phyloP scores from a whole-genome alignment of 805 yeast genomes.

The Schwanniomyces sp. region DNA sequence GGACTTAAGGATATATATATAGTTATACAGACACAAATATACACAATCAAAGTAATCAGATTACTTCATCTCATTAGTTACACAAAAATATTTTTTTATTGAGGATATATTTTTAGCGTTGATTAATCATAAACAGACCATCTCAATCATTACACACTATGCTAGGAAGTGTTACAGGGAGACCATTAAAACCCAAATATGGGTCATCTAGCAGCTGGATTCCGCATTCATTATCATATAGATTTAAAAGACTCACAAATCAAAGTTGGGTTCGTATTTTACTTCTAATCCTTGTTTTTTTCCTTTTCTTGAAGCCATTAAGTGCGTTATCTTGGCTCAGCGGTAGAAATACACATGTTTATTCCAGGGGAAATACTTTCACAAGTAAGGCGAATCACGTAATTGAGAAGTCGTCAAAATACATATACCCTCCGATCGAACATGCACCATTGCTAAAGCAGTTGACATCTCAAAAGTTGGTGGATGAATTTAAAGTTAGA shows the following conservation, averaged over 20 bases:
- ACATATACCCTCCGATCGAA: constrained; percentile 75
- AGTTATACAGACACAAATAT: neutral
- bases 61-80: neutral
- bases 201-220: constrained; percentile 18
- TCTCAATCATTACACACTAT: neutral
- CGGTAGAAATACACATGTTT: constrained; percentile 8
- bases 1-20: neutral
- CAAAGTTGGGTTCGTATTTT: constrained; percentile 13
- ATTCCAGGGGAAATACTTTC: constrained; percentile 34
- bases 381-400: constrained; percentile 21
- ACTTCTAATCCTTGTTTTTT: constrained; percentile 14
- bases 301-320: constrained; percentile 23
- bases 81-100: neutral
- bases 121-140: neutral
- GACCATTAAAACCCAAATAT: constrained; percentile 27
- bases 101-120: neutral
- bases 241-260: constrained; percentile 13
- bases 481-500: constrained; percentile 46
- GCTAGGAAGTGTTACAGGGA: constrained; percentile 7
- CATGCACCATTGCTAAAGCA: constrained; percentile 63
- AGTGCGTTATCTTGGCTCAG: constrained; percentile 6
- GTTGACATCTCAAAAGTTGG: constrained; percentile 52
- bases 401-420: constrained; percentile 48
- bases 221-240: constrained; percentile 31
- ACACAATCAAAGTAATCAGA: neutral